Evolutionary conservation across 108 stramenopile species (phyloP), one percentile per base, ranked within the genome.

Genomic region (Pelagomonas calceolata): DNA sequence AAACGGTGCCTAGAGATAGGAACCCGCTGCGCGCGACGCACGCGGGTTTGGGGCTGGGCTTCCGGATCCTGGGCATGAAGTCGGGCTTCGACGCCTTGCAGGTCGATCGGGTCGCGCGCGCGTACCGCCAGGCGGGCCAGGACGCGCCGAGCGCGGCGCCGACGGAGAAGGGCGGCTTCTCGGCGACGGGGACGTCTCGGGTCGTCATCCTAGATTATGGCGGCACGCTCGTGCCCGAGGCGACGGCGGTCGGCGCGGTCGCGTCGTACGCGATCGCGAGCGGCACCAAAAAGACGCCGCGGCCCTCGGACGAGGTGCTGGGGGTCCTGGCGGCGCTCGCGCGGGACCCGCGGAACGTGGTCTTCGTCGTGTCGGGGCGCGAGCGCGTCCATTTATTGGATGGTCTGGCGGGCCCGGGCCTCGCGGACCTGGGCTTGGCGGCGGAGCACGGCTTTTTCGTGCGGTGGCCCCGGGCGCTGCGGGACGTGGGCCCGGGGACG

Each of bases 41-140:
- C 36, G 94, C 94, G 10, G 98, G 98, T 0, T 83, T 97, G 39
- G 98, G 98, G 4, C 79, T 98, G 70, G 92, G 94, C 51, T 95
- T 92, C 74, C 83, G 94, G 51, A 78, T 96, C 35, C 79, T 97
- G n/a, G 94, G 73, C 45, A 64, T 85, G 36, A 77, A 81, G 17
- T 43, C 75, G 31, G 77, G 84, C 33, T 88, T 88, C 72, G 43
- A 35, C 14, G 14, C 71, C 35, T 70, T 85, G n/a, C 37, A 71
- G 33, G 63, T n/a, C 29, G 75, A 76, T 0, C 51, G 77, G 69
- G 66, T 84, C 18, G 65, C 81, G 30, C 64, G 75, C 32, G 67
- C 80, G 17, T 84, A 83, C 81, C 70, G 79, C 33, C 45, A 68
- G 7, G 21, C 14, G 51, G 3, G 21, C 51, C 51, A 60, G 26